Percentiles rank a stretch among this genome's conserved stretches.
These are phyloP conservation scores for Crithidia brevicula DNA, from an alignment of 208 protist genomes.

Conservation along the genomic window DNA sequence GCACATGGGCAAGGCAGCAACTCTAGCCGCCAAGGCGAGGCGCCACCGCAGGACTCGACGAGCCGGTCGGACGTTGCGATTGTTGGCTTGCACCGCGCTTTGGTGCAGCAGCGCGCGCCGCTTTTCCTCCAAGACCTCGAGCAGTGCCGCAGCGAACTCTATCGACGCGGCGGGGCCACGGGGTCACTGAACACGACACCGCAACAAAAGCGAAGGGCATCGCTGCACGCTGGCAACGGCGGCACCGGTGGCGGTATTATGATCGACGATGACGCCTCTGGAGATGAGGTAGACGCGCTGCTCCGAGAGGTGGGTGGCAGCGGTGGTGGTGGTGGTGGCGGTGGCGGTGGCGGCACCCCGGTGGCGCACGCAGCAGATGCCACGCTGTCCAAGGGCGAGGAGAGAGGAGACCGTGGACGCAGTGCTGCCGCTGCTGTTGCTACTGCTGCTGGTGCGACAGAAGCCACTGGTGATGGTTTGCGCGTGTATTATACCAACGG, in stretches of 20 bases:
- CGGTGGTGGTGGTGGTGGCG: not conserved
- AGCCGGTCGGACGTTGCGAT: constrained; percentile 7
- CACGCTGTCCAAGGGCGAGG: not conserved
- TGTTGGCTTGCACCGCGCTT: constrained; percentile 65
- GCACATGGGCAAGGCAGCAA: too few species aligned
- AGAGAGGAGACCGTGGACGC: not conserved
- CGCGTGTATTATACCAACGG: constrained; percentile 73
- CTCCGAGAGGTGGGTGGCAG: constrained; percentile 25
- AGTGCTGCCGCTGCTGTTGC: too few species aligned
- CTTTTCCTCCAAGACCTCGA: constrained; percentile 58
- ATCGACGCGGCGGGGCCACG: not conserved
- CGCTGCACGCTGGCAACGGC: not conserved
- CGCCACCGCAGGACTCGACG: constrained; percentile 1
- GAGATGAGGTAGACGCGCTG: constrained; percentile 39
- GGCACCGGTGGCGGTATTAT: not conserved
- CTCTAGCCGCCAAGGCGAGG: too few species aligned
- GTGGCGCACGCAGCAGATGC: too few species aligned
- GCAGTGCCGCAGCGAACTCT: constrained; percentile 53
- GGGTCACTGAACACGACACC: not conserved
- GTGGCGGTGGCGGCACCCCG: too few species aligned
- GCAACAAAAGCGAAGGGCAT: not conserved
- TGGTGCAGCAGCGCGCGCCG: constrained; percentile 77
- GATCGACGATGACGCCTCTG: not conserved
- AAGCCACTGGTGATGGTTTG: too few species aligned
- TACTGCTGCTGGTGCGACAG: too few species aligned